These are phyloP conservation scores for Trypanosoma conorhini DNA, from an alignment of 208 protist genomes.

Conservation along the genomic window DNA sequence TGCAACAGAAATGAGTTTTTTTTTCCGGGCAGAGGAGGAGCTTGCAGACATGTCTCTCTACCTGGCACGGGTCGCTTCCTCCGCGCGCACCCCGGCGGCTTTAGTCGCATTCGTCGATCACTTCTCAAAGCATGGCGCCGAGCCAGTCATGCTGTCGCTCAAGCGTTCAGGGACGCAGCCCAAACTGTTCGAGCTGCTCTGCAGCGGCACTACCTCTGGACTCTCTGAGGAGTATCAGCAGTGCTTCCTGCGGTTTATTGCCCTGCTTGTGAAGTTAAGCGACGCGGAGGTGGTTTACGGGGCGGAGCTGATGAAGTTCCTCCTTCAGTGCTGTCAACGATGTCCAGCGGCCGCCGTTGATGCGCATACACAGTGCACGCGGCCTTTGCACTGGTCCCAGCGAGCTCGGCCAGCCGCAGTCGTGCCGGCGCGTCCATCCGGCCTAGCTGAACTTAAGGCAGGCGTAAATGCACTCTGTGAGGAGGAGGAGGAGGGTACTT, in stretches of 20 bases:
- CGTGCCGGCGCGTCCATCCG: not conserved
- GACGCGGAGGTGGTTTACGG: constrained; percentile 25
- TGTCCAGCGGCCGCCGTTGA: not conserved
- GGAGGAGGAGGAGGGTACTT: constrained; percentile 16
- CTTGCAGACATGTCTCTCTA: constrained; percentile 77
- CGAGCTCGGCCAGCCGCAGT: not conserved
- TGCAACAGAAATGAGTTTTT: constrained; percentile 57
- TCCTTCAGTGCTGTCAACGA: constrained; percentile 14
- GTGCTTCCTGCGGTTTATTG: constrained; percentile 25
- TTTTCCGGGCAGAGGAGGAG: constrained; percentile 73
- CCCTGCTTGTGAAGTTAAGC: constrained; percentile 19
- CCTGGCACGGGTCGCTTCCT: constrained; percentile 37
- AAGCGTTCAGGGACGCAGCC: constrained; percentile 44
- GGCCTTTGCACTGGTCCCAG: constrained; percentile 21
- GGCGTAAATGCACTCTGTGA: constrained; percentile 16
- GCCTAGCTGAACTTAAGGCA: not conserved
- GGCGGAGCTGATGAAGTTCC: constrained; percentile 11
- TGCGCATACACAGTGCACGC: not conserved
- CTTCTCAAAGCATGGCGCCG: constrained; percentile 28
- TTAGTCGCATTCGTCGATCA: constrained; percentile 43
- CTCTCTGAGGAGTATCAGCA: constrained; percentile 7
- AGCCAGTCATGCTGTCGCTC: constrained; percentile 45
- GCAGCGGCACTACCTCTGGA: not conserved
- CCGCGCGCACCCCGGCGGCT: constrained; percentile 30
- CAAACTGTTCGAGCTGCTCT: constrained; percentile 41